Base-by-base conservation (phyloP, 163 green algal species). In the Scenedesmus sp. region DNA sequence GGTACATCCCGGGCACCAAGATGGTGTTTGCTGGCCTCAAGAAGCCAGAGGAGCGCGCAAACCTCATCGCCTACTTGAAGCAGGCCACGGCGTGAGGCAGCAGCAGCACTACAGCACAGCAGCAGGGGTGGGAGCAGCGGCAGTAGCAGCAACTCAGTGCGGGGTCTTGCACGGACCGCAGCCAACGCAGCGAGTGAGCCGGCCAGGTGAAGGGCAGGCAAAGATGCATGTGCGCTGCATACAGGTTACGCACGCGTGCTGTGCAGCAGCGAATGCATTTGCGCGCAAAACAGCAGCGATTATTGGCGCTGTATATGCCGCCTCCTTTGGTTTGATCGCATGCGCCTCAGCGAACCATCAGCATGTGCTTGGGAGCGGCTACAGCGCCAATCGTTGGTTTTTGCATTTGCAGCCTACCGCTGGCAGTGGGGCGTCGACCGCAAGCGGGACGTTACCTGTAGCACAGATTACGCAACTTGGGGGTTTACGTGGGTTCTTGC, bases 21-120 rank as follows among this genome's bases (percentile, higher is more conserved):
- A 99, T 99, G 98, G 98, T 99, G 53, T 99, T 99, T 93, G 97
- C 98, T 51, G 98, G 98, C 18, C 94, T 99, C 51, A 99, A 99
- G 95, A 99, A 99, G 96, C 97, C 97, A 0, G 95, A 99, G 91
- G 97, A 99, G 37, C 95, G 97, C 24, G 90, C 93, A 61, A 95
- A 97, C 89, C 92, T 98, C 16, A 99, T 98, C 83, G 97, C 97
- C 3, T 99, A 96, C 93, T 89, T 99, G 35, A 99, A 99, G 96
- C 49, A 90, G 65, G 78, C 90, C 81, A 70, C 16, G 49, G 56
- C 22, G 35, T 72, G 37, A 83, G 37, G 22, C 70, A 3, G 35
- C 70, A 85, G 46, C 86, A 49, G 42, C 40, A 24, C 16, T 61
- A 42, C 7, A 85, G 7, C 26, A 53, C 37, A 65, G 35, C 83